phyloP scores from a whole-genome alignment of 345 rosid species.

The Arabidopsis suecica region DNA sequence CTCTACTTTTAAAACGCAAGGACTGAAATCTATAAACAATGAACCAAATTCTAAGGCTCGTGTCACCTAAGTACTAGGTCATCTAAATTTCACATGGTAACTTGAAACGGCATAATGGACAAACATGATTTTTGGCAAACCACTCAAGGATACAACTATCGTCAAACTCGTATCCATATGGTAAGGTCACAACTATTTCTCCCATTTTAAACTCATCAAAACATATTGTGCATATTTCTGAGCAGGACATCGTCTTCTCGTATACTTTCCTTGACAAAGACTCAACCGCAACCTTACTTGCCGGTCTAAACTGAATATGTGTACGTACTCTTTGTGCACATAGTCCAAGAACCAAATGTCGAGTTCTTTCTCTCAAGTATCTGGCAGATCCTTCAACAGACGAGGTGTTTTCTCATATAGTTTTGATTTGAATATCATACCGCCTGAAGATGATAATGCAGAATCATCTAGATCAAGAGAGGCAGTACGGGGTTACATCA shows the following conservation, averaged over 20 bases:
- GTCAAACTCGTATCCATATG: slow-evolving; percentile 15
- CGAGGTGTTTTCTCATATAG: too few species aligned
- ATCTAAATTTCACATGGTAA: not conserved
- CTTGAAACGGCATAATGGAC: slow-evolving; percentile 15
- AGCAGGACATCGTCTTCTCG: not conserved
- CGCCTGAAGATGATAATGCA: too few species aligned
- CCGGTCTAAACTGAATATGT: not conserved
- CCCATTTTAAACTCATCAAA: not conserved
- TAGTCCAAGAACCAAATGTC: too few species aligned
- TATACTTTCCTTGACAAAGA: slow-evolving; percentile 21
- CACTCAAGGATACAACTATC: not conserved
- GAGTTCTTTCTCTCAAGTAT: too few species aligned
- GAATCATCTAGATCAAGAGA: too few species aligned
- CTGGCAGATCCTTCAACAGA: too few species aligned
- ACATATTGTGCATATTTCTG: not conserved
- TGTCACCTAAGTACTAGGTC: not conserved
- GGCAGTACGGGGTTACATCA: too few species aligned
- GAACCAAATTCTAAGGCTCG: not conserved
- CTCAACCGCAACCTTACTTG: slow-evolving; percentile 3
- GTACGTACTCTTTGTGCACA: too few species aligned
- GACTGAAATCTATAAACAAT: not conserved
- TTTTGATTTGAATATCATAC: too few species aligned
- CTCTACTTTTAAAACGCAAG: not conserved
- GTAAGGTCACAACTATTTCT: not conserved
- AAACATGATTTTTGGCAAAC: not conserved